Conservation (phyloP, 2,329 filamentous ascomycete species). For the Ophiostoma angusticollis region DNA sequence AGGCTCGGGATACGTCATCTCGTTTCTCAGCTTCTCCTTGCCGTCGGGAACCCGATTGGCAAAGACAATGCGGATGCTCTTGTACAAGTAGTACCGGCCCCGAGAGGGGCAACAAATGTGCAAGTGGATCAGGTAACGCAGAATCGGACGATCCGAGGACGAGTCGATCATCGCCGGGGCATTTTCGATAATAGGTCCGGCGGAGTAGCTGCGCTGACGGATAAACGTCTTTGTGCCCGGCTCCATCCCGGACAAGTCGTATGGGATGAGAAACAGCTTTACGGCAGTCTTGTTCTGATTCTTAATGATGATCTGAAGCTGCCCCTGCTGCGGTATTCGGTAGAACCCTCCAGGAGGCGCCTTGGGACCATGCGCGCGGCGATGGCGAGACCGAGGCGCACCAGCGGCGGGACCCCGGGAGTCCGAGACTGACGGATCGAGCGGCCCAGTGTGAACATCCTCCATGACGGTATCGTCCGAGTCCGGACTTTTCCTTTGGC, state of each 20-base stretch:
- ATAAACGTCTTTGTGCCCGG: slow-evolving; percentile 92
- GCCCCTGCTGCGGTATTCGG: slow-evolving; percentile 83
- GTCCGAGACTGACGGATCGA: slow-evolving; percentile 13
- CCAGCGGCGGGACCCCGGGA: slow-evolving; percentile 11
- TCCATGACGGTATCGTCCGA: slow-evolving; percentile 12
- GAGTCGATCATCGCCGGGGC: slow-evolving; percentile 22
- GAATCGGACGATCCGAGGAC: slow-evolving; percentile 47
- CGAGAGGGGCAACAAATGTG: slow-evolving; percentile 82
- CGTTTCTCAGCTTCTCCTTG: slow-evolving; percentile 82
- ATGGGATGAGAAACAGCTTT: slow-evolving; percentile 88
- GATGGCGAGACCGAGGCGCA: slow-evolving; percentile 27
- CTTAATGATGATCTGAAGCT: slow-evolving; percentile 93
- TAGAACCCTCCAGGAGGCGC: slow-evolving; percentile 80
- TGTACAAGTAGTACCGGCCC: slow-evolving; percentile 81
- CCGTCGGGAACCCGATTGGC: slow-evolving; percentile 92
- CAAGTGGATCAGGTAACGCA: slow-evolving; percentile 83
- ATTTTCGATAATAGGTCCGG: slow-evolving; percentile 65
- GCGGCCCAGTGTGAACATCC: slow-evolving; percentile 1
- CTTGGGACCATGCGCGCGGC: slow-evolving; percentile 37
- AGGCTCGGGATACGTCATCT: slow-evolving; percentile 80
- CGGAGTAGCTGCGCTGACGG: slow-evolving; percentile 83
- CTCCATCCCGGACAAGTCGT: slow-evolving; percentile 86
- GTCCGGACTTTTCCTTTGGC: background rate
- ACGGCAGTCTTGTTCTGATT: slow-evolving; percentile 98
- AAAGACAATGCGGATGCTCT: slow-evolving; percentile 86